Evolutionary conservation across 164 flowering plant genomes (phyloP).

Genomic region (Berberis vulgaris): DNA sequence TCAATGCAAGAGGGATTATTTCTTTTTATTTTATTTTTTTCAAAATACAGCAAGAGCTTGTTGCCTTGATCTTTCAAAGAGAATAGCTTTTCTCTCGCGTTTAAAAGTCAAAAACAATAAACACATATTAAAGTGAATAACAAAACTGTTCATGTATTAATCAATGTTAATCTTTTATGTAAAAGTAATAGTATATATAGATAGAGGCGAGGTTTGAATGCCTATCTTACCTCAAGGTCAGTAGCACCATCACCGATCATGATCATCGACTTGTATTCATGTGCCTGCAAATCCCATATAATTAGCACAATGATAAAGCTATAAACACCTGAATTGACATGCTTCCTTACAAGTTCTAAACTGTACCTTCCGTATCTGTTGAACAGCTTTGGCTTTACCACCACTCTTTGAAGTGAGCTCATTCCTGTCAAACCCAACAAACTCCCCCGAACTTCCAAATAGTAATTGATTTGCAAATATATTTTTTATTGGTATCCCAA

Average conservation of each 20-base stretch:
- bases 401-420: constrained; percentile 98
- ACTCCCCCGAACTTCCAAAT: constrained; percentile 74
- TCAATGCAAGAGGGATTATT: no score
- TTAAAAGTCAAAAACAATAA: no score
- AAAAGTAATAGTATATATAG: background rate
- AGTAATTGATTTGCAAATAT: constrained; percentile 82
- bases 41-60: no score
- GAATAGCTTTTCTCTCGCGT: no score
- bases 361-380: constrained; percentile 63
- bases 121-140: no score
- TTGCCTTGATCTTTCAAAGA: no score
- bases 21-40: no score
- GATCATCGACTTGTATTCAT: constrained; percentile 58
- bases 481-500: constrained; percentile 73
- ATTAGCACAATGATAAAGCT: constrained; percentile 5
- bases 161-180: background rate
- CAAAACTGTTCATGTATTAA: no score
- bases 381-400: constrained; percentile 91
- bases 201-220: background rate
- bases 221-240: constrained; percentile 75
- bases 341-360: background rate
- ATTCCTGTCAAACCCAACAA: constrained; percentile 63
- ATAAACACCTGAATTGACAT: background rate
- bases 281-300: constrained; percentile 37
- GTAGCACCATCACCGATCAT: constrained; percentile 99